These are phyloP conservation scores for Coemansia sp. DNA, from an alignment of 192 early-diverging fungal genomes.

Conservation along the genomic window DNA sequence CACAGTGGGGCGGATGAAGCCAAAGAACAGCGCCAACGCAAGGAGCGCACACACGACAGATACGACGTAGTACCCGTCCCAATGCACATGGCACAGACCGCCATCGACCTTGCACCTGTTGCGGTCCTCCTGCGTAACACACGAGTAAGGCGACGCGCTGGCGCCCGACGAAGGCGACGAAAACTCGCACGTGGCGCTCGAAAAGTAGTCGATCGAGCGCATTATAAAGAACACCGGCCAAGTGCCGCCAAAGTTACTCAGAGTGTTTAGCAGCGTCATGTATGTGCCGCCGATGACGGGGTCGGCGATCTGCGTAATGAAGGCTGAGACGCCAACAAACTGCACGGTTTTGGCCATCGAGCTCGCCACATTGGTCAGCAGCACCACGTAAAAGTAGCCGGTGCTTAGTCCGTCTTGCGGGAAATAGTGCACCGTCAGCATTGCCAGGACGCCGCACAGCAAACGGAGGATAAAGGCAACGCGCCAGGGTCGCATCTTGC, in stretches of 20 bases:
- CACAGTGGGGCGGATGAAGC: constrained; percentile 64
- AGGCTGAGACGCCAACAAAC: constrained; percentile 94
- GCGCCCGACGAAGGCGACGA: constrained; percentile 18
- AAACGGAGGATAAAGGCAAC: constrained; percentile 87
- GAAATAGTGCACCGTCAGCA: constrained; percentile 79
- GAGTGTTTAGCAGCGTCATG: constrained; percentile 87
- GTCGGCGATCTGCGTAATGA: constrained; percentile 93
- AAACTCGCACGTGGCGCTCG: constrained; percentile 70
- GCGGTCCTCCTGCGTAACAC: constrained; percentile 64
- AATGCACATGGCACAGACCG: constrained; percentile 66
- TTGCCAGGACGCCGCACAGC: constrained; percentile 72
- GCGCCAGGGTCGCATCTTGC: constrained; percentile 89
- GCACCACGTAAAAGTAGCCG: constrained; percentile 75
- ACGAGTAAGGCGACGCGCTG: constrained; percentile 49
- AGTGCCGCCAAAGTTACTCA: constrained; percentile 96
- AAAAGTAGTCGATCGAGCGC: constrained; percentile 86
- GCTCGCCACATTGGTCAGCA: constrained; percentile 73
- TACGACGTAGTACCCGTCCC: constrained; percentile 89
- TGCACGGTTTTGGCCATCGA: constrained; percentile 92
- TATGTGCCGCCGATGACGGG: constrained; percentile 91
- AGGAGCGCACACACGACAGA: constrained; percentile 68
- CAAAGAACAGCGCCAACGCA: constrained; percentile 60
- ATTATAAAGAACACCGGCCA: constrained; percentile 95
- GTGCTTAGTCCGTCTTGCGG: constrained; percentile 64
- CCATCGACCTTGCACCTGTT: constrained; percentile 60